phyloP scores from a whole-genome alignment of 306 rosid genomes.

The Chamaecrista fasciculata region DNA sequence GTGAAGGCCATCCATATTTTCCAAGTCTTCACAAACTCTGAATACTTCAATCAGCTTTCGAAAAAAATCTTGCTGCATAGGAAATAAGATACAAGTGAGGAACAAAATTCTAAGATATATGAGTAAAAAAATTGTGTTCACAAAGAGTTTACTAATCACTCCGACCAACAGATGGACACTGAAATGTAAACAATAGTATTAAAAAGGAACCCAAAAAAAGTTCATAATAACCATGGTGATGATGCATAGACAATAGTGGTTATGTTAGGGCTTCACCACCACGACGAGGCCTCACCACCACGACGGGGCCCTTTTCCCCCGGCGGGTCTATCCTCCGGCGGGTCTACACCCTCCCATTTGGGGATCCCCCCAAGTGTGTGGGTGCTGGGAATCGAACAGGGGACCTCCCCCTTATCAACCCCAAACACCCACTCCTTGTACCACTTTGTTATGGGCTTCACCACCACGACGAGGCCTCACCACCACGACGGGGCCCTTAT shows the following conservation, averaged over 20 bases:
- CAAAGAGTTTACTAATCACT: not conserved
- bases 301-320: too few relatives aligned
- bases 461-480: too few relatives aligned
- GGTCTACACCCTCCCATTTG: too few relatives aligned
- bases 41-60: constrained; percentile 78
- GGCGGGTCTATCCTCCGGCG: too few relatives aligned
- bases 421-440: too few relatives aligned
- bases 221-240: not conserved
- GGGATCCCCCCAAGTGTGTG: too few relatives aligned
- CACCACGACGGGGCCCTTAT: too few relatives aligned
- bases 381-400: too few relatives aligned
- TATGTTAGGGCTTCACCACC: too few relatives aligned
- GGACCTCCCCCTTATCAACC: too few relatives aligned
- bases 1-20: constrained; percentile 82
- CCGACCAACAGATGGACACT: constrained; percentile 12
- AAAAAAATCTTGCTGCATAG: constrained; percentile 76
- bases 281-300: too few relatives aligned
- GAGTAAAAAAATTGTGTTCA: not conserved
- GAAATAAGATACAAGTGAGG: constrained; percentile 11
- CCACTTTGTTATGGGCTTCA: too few relatives aligned
- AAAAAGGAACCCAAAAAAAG: constrained; percentile 8
- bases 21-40: constrained; percentile 73
- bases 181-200: constrained; percentile 13
- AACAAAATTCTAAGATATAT: not conserved
- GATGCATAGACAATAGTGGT: constrained; percentile 9